Percentiles rank a stretch among this genome's conserved stretches.
Conservation (phyloP, 1,139 yeast genomes). For the Geotrichum fermentans region DNA sequence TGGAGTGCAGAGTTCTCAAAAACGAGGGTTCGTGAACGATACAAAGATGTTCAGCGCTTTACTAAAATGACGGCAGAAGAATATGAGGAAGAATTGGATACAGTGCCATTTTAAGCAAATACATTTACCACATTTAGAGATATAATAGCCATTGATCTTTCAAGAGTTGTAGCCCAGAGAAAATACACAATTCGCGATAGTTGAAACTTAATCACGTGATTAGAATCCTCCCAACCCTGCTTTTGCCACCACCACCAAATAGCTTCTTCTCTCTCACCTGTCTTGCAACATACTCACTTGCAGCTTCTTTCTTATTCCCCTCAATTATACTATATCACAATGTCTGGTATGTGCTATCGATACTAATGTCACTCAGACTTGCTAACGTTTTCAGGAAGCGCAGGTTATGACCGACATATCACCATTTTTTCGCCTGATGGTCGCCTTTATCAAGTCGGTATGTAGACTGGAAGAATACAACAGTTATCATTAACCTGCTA, state of each 20-base stretch:
- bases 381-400: constrained; percentile 29
- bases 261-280: background rate
- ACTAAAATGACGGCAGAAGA: background rate
- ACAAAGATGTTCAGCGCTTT: background rate
- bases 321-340: background rate
- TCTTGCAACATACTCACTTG: background rate
- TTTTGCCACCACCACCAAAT: constrained; percentile 14
- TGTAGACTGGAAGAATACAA: constrained; percentile 16
- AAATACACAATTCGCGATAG: no score
- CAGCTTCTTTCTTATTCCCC: background rate
- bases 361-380: background rate
- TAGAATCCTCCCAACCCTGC: background rate
- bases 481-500: constrained; percentile 9
- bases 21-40: constrained; percentile 9
- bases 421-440: constrained; percentile 98
- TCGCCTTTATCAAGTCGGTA: constrained; percentile 84
- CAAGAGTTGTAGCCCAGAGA: no score
- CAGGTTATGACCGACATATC: constrained; percentile 97
- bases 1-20: constrained; percentile 17
- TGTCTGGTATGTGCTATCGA: constrained; percentile 18
- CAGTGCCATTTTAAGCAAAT: background rate
- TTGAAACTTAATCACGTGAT: background rate
- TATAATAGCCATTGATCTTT: no score
- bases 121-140: background rate
- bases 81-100: background rate